Evolutionary conservation across 1,139 yeast genomes (phyloP), one percentile per base, ranked within the genome.

Genomic region (Hemisphaericaspora xylofermentans): DNA sequence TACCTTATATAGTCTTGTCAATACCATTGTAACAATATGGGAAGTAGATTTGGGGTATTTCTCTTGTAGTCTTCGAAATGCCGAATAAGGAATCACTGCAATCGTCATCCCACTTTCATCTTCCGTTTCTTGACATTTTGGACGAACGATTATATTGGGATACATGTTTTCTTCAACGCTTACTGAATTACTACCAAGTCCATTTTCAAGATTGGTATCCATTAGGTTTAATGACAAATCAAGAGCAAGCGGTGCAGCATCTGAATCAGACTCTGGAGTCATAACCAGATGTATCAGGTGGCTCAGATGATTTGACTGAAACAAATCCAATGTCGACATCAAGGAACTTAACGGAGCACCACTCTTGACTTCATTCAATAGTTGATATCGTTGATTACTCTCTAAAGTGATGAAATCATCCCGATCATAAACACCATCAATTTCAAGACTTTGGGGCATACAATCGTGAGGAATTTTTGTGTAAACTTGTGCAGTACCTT

Each of bases 11-110:
- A 93, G 71, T 47, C 96, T 76, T 1, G 95, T 84, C 47, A 91
- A 68, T 14, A 93, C 88, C 79, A 93, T 89, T 49, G 95, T 96
- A 7, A 93, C 94, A 35, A 93, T 91, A 60, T 91, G 96, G 0
- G 97, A 87, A 0, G 96, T 84, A 0, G 96, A 88, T 49, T 86
- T 80, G 6, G 98, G 98, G 56, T 83, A 88, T 52, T 83, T 87
- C 29, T 69, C 58, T 12, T 88, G 85, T 35, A 93, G 76, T 43
- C 86, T 70, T 42, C 79, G 76, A 53, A 93, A 93, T 0, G 98
- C 88, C 44, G 80, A 81, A 2, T 83, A 80, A 0, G 98, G 98
- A 13, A 93, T 89, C 31, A 93, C 85, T 0, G 98, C 96, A 43
- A 93, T 83, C 0, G 98, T 91, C 18, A 45, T 39, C 13, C 25